Base-by-base conservation (phyloP, 352 stramenopile species). In the Pilasporangium apinafurcum region DNA sequence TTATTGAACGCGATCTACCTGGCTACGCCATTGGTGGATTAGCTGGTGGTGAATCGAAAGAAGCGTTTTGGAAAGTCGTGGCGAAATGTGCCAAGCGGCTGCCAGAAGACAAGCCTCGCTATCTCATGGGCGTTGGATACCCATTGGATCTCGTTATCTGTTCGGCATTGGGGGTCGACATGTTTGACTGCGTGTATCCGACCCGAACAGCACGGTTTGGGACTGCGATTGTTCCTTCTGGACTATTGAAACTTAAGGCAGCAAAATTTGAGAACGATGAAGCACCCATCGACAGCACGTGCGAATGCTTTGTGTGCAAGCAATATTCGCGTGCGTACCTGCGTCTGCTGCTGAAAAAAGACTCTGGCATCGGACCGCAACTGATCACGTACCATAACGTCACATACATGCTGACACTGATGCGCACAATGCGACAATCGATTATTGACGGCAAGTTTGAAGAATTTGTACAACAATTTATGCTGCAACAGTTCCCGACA, bases 101-200 rank as follows among this genome's bases (percentile, higher is more conserved):
- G 16, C 96, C 96, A 0, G 71, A 87, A 43, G 56, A 96, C 55
- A 98, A 98, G 48, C 95, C 95, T 21, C 74, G 95, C 5, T 99
- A 99, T 71, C 65, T 99, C 31, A 99, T 99, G 95, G 96, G 96
- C 28, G 95, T 99, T 5, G 96, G 95, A 13, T 98, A 98, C 66
- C 94, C 96, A 21, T 48, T 99, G 5, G 95, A 98, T 63, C 78
- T 99, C 14, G 93, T 99, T 2, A 88, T 99, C 22, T 98, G 95
- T 65, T 97, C 91, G 18, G 92, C 89, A 5, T 63, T 99, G 5
- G 96, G 96, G 21, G 94, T 98, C 4, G 95, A 99, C 62, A 98
- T 98, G 94, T 95, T 86, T 44, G 96, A 99, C 76, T 99, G 95
- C 63, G 95, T 99, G 8, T 99, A 97, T 68, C 95, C 95, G 5